A percentile compares a stretch with the other conserved stretches of the same genome.
phyloP scores from a whole-genome alignment of 495 filamentous ascomycete genomes.

The Aspergillus sparsus region DNA sequence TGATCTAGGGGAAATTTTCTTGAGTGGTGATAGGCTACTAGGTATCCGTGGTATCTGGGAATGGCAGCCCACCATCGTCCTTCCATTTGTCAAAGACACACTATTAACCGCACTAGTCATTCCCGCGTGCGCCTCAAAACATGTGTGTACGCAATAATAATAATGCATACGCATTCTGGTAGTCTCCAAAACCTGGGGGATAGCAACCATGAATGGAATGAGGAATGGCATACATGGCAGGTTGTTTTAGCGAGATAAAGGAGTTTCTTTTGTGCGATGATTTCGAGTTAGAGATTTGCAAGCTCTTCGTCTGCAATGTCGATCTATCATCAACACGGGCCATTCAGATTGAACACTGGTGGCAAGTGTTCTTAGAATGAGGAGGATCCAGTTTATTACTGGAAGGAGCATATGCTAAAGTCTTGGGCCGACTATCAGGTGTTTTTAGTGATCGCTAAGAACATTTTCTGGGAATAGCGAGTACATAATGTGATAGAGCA shows the following conservation, averaged over 20 bases:
- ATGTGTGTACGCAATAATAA: background rate
- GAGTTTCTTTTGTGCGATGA: background rate
- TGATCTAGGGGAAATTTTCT: background rate
- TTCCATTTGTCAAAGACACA: too few relatives aligned
- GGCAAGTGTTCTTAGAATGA: conserved; percentile 3
- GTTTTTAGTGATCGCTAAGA: background rate
- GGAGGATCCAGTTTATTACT: conserved; percentile 4
- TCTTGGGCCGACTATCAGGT: background rate
- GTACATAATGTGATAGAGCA: background rate
- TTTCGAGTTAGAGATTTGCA: background rate
- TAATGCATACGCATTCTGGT: background rate
- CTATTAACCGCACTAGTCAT: too few relatives aligned
- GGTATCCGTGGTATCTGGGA: background rate
- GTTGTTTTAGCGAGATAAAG: background rate
- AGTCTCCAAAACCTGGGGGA: background rate
- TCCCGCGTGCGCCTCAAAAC: background rate
- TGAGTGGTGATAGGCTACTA: background rate
- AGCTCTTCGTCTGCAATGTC: conserved; percentile 12
- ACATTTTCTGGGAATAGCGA: background rate
- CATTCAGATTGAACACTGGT: conserved; percentile 7
- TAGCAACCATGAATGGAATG: background rate
- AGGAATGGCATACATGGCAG: too few relatives aligned
- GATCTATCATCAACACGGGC: conserved; percentile 6
- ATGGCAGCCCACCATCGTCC: too few relatives aligned
- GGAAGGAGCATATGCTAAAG: background rate